Evolutionary conservation across 2,329 filamentous ascomycete genomes (phyloP).

Genomic region (Sordariomycetes sp.): DNA sequence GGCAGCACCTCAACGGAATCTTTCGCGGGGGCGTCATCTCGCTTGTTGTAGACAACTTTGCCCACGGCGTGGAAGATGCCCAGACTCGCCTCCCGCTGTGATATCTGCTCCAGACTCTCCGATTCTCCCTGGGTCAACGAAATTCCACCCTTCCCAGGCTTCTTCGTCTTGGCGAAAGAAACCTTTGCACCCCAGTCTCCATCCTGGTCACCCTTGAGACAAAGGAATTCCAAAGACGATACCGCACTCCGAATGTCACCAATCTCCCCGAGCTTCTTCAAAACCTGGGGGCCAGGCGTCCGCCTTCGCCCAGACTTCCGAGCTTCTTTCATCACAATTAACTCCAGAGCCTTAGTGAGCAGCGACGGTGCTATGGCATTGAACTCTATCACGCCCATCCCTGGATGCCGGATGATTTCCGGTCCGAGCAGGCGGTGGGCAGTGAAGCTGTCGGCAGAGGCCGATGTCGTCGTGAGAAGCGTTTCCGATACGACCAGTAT

Average conservation of each 20-base stretch:
- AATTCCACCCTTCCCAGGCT: constrained; percentile 38
- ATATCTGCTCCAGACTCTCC: constrained; percentile 68
- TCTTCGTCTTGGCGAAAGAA: constrained; percentile 56
- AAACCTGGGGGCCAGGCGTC: constrained; percentile 64
- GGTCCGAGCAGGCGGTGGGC: constrained; percentile 80
- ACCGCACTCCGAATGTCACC: constrained; percentile 91
- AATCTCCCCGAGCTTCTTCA: constrained; percentile 70
- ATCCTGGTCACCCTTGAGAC: constrained; percentile 64
- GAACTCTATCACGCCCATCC: constrained; percentile 74
- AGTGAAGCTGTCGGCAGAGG: constrained; percentile 82
- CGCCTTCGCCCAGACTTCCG: constrained; percentile 60
- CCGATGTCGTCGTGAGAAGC: constrained; percentile 69
- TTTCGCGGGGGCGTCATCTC: constrained; percentile 32
- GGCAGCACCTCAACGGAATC: constrained; percentile 36
- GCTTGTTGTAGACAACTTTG: constrained; percentile 93
- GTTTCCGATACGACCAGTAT: constrained; percentile 90
- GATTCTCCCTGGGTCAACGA: constrained; percentile 63
- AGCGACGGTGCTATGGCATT: constrained; percentile 83
- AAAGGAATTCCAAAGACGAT: constrained; percentile 84
- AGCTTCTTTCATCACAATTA: constrained; percentile 76
- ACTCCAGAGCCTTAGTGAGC: constrained; percentile 70
- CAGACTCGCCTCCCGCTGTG: constrained; percentile 75
- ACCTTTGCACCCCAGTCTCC: constrained; percentile 65
- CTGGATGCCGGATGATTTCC: constrained; percentile 70
- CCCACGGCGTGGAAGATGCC: constrained; percentile 95